phyloP scores from a whole-genome alignment of 2,329 filamentous ascomycete species.

The Chaetomium sp. region DNA sequence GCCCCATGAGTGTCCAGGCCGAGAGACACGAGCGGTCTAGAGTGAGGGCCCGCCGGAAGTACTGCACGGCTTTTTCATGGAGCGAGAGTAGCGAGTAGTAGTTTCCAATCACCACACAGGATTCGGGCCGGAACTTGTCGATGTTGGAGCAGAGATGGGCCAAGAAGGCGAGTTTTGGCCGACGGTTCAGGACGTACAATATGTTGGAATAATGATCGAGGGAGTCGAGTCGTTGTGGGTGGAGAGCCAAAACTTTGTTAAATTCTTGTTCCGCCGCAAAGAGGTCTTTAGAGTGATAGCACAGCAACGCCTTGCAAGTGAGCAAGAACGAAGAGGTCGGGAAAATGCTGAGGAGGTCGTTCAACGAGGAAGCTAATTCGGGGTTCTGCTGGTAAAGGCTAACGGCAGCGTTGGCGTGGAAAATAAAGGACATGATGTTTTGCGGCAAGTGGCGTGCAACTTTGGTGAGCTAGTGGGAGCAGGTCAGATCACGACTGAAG shows the following conservation, averaged over 20 bases:
- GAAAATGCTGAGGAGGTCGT: slow-evolving; percentile 76
- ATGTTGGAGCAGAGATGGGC: slow-evolving; percentile 85
- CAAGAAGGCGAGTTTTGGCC: slow-evolving; percentile 85
- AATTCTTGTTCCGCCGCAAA: slow-evolving; percentile 61
- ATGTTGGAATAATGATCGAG: slow-evolving; percentile 97
- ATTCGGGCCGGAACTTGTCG: slow-evolving; percentile 94
- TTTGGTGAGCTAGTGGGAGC: slow-evolving; percentile 57
- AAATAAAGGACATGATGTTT: slow-evolving; percentile 90
- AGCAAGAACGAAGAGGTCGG: slow-evolving; percentile 83
- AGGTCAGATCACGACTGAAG: slow-evolving; percentile 24
- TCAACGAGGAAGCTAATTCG: slow-evolving; percentile 65
- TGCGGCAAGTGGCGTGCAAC: slow-evolving; percentile 69
- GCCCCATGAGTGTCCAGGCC: slow-evolving; percentile 97
- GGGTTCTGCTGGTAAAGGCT: slow-evolving; percentile 84
- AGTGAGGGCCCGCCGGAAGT: slow-evolving; percentile 87
- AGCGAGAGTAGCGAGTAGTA: slow-evolving; percentile 93
- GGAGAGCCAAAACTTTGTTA: slow-evolving; percentile 71
- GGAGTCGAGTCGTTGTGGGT: slow-evolving; percentile 71
- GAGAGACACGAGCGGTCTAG: slow-evolving; percentile 86
- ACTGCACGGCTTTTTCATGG: slow-evolving; percentile 97
- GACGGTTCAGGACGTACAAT: slow-evolving; percentile 81
- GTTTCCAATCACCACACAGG: slow-evolving; percentile 93
- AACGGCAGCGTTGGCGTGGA: slow-evolving; percentile 83
- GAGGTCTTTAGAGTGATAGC: slow-evolving; percentile 85
- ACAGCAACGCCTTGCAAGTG: slow-evolving; percentile 79